Base-by-base conservation (phyloP, 345 rosid genomes). In the Eutrema japonicum region DNA sequence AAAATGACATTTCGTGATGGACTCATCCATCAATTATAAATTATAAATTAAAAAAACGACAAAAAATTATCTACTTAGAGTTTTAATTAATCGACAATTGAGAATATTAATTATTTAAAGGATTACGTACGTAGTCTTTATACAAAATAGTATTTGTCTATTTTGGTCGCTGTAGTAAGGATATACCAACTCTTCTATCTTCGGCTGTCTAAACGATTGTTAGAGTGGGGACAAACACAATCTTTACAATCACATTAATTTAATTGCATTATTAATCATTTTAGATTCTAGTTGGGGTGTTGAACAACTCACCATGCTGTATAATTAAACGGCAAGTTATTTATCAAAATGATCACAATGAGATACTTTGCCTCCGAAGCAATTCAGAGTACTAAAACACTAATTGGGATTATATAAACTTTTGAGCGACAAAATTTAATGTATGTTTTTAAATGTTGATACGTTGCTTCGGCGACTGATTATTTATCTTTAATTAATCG, bases 241-340 rank as follows among this genome's bases (percentile, higher is more conserved):
- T 79, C 83, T 79, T 83, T 81, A 74, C 72, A 73, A 74, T 71
- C 55, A 18, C 14, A 54, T 61, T 64, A 26, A 41, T 71, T 57
- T 65, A 59, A 57, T 42, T 26, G 36, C 13, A 60, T 48, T 48
- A 35, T 48, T 40, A 63, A 73, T 70, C 49, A 46, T 66, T 67
- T 33, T 50, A 38, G 56, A 63, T 45, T 42, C 50, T 38, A 35
- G 78, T 73, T 73, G 61, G 81, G 82, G 70, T 68, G 80, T 78
- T 64, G 74, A 64, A 81, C 87, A 81, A 74, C 87, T 83, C 82
- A 79, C 55, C 68, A 53, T 77, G 78, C 54, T 55, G 38, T 64
- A 26, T 62, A 38, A 66, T 59, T 52, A 58, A 27, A 29, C 65
- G 46, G 10, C 60, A 72, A 5, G 29, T 72, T 66, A n/a, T n/a